phyloP scores from a whole-genome alignment of 106 monocot species.

The Allium sativum region DNA sequence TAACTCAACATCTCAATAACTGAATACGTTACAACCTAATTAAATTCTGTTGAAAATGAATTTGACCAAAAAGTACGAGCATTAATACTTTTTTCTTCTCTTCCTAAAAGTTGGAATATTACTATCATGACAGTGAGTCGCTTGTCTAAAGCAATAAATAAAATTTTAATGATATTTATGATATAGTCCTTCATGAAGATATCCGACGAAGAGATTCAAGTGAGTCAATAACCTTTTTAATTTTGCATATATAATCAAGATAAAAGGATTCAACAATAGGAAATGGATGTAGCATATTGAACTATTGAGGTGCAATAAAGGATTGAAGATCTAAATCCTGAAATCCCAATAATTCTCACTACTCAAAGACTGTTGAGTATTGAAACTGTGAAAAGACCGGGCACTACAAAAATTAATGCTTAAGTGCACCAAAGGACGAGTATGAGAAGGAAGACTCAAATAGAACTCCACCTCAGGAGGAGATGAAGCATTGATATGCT shows the following conservation, averaged over 20 bases:
- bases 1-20: not conserved
- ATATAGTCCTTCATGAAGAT: slow-evolving; percentile 1
- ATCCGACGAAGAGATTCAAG: no score
- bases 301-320: not conserved
- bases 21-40: not conserved
- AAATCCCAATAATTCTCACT: not conserved
- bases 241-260: no score
- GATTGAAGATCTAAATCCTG: not conserved
- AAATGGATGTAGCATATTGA: not conserved
- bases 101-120: slow-evolving; percentile 4
- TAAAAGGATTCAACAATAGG: not conserved
- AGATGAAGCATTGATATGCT: not conserved
- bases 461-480: not conserved
- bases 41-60: not conserved
- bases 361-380: not conserved
- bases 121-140: not conserved
- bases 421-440: not conserved
- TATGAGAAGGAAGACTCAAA: not conserved
- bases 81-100: slow-evolving; percentile 3
- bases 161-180: not conserved
- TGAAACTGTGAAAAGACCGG: not conserved
- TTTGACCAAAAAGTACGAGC: slow-evolving; percentile 2
- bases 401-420: not conserved
- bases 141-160: not conserved
- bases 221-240: no score